Evolutionary conservation across 257 asterid species (phyloP), one percentile per base, ranked within the genome.

Genomic region (Vinca minor): DNA sequence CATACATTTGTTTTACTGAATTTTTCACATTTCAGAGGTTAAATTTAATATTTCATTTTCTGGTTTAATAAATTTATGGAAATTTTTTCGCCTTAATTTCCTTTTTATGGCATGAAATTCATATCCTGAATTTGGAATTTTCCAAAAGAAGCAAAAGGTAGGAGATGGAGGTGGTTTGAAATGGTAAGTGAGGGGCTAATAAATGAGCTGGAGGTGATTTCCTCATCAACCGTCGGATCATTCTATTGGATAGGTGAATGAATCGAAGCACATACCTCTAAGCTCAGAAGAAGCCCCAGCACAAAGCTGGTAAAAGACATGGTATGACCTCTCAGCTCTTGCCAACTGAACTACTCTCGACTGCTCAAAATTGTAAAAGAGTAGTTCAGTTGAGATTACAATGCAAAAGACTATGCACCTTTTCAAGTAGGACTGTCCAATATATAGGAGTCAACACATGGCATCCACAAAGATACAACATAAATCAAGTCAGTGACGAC

Each of bases 391-490:
- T n/a, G n/a, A n/a, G n/a, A n/a, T n/a, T n/a, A n/a, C n/a, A n/a
- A n/a, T n/a, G n/a, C n/a, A n/a, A n/a, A n/a, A n/a, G n/a, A n/a
- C n/a, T n/a, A n/a, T n/a, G n/a, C n/a, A 92, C 98, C 98, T 89
- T 92, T 73, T 92, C 98, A 75, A 85, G 96, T 63, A 92, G 87
- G 77, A 84, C 98, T 92, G 46, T 47, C 76, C 82, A 79, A 52
- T 46, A 28, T 75, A 58, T 71, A 75, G 76, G 69, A 71, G 64
- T 58, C 56, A 62, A 68, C 44, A 69, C 53, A 57, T 68, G 73
- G 57, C 72, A 81, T 69, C 82, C 76, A 82, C 46, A 71, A 71
- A 80, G 70, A 38, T 54, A 55, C 52, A 34, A 64, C 35, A 73
- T 3, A 34, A 34, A 73, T 17, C 49, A 67, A 72, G 85, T 81